Percentiles rank a stretch among this genome's conserved stretches.
Conservation (phyloP, 208 protist species). For the Crithidia fasciculata region DNA sequence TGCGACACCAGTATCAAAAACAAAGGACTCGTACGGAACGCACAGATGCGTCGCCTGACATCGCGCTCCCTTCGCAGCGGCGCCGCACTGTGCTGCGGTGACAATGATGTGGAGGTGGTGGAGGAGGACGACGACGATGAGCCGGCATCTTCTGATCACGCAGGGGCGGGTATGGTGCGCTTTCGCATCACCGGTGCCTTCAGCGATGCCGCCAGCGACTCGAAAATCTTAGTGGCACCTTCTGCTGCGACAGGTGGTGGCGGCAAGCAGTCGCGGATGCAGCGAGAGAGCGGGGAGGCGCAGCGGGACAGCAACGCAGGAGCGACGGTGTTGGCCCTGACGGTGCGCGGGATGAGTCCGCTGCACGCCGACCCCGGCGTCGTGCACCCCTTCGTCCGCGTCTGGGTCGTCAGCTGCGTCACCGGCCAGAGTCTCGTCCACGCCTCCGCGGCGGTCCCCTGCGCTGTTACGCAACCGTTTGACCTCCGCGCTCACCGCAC, state of each 20-base stretch:
- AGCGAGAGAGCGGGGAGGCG: too few species aligned
- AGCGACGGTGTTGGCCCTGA: constrained; percentile 41
- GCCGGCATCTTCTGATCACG: neutral
- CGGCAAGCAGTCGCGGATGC: neutral
- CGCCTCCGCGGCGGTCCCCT: constrained; percentile 30
- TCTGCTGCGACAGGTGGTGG: neutral
- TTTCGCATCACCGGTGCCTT: constrained; percentile 39
- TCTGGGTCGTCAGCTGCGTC: constrained; percentile 73
- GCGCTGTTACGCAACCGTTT: constrained; percentile 74
- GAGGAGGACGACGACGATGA: neutral
- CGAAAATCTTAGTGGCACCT: neutral
- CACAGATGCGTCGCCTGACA: neutral
- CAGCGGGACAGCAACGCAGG: neutral
- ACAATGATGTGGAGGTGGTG: neutral
- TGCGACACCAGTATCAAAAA: constrained; percentile 14
- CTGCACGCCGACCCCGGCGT: constrained; percentile 72
- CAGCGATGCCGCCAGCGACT: constrained; percentile 12
- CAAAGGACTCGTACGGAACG: constrained; percentile 1
- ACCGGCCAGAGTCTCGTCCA: constrained; percentile 61
- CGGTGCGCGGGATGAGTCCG: constrained; percentile 70
- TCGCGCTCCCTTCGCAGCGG: neutral
- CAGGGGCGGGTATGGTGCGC: constrained; percentile 1
- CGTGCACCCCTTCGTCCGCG: constrained; percentile 83
- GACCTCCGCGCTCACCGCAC: constrained; percentile 69
- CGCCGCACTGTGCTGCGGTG: neutral